Base-by-base conservation (phyloP, 345 rosid genomes). In the Corchorus capsularis region DNA sequence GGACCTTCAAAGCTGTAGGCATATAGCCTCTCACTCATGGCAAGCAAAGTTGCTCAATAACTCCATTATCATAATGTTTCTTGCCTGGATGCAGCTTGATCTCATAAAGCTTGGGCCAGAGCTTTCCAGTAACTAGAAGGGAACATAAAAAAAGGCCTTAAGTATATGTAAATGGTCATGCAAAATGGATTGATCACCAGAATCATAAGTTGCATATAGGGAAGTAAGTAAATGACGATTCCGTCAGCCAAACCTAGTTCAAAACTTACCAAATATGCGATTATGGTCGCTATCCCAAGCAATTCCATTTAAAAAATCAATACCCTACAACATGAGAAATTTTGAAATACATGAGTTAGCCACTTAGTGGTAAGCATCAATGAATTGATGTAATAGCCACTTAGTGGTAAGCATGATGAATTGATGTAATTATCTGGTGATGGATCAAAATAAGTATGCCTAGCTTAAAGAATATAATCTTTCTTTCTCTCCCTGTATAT, bases 221-320 rank as follows among this genome's bases (percentile, higher is more conserved):
- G 43, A 50, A 69, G 59, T 46, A 50, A 69, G 59, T 46, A 17
- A 7, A 55, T 19, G 35, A 71, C 54, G 55, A 73, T 32, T 61
- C 55, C 35, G 12, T 53, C 7, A 50, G 56, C 47, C 46, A 69
- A 35, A 4, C 17, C 9, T 16, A 17, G 5, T n/a, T 34, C 35
- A 70, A 20, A 69, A 68, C 88, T 91, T 80, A 92, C 94, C 97
- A 17, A 90, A 92, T 39, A 90, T 56, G 60, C 99, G 98, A 57
- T 87, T 87, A 68, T 77, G 75, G 5, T 86, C 73, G 17, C 77
- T 57, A 85, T 96, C 98, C 98, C 98, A 93, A 50, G 99, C 99
- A 79, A 96, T 96, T 52, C 99, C 99, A 52, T 96, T 96, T 76
- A 96, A 80, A 69, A 96, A 98, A 88, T 96, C 99, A 74, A 96